Evolutionary conservation across 768 basidiomycete genomes (phyloP).

Genomic region (Russula lepida): DNA sequence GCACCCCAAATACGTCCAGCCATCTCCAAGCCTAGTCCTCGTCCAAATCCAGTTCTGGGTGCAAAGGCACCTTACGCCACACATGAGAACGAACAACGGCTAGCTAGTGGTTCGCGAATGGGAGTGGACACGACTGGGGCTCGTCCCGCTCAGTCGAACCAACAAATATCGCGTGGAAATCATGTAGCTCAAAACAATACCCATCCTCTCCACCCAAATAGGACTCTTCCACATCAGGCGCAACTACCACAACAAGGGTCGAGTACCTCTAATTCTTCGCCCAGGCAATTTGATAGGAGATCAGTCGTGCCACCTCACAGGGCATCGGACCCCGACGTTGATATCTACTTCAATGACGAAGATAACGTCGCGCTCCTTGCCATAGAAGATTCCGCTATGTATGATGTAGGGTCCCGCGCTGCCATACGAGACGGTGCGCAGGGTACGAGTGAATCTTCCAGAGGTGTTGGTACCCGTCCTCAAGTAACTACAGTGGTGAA

Average conservation of each 20-base stretch:
- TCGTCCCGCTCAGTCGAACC: not conserved
- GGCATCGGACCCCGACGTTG: slow-evolving; percentile 11
- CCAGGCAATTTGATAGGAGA: not conserved
- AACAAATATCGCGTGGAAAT: not conserved
- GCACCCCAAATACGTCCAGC: not conserved
- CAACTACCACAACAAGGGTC: not conserved
- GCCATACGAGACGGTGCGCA: not conserved
- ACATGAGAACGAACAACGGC: not conserved
- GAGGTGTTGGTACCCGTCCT: not conserved
- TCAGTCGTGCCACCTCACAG: not conserved
- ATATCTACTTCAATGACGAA: slow-evolving; percentile 22
- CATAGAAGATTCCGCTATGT: not conserved
- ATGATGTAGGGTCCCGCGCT: not conserved
- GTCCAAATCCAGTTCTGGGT: not conserved
- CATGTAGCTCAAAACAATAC: not conserved
- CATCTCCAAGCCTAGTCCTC: slow-evolving; percentile 2
- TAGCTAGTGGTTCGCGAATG: not conserved
- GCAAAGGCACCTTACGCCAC: not conserved
- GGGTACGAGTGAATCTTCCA: not conserved
- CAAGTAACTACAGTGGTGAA: slow-evolving; percentile 1
- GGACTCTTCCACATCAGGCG: not conserved
- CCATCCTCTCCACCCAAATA: not conserved
- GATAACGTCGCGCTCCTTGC: slow-evolving; percentile 9
- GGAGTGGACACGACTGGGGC: not conserved
- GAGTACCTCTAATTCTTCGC: not conserved